These are phyloP conservation scores for Amanita pseudoporphyria DNA, from an alignment of 768 basidiomycete genomes.

Conservation along the genomic window DNA sequence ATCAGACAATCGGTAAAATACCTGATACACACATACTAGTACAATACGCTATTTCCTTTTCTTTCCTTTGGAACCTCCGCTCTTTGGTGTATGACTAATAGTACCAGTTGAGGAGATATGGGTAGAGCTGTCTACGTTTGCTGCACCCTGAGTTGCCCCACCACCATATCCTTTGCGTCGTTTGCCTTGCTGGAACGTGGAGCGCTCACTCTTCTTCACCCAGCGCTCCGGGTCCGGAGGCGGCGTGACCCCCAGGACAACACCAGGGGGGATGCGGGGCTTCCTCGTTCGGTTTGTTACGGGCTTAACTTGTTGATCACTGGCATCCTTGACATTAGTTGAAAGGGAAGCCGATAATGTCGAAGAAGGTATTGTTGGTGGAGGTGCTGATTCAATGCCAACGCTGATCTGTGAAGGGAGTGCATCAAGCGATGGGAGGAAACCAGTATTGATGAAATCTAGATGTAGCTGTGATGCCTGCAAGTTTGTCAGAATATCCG, in stretches of 20 bases:
- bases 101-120: constrained; percentile 16
- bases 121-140: constrained; percentile 28
- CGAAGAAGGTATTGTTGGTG: constrained; percentile 36
- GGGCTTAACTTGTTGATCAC: constrained; percentile 23
- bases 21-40: not conserved
- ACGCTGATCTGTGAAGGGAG: constrained; percentile 42
- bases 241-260: constrained; percentile 70
- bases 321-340: constrained; percentile 18
- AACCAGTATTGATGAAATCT: constrained; percentile 72
- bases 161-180: constrained; percentile 42
- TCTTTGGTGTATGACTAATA: constrained; percentile 24
- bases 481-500: constrained; percentile 81
- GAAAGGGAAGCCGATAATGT: constrained; percentile 22
- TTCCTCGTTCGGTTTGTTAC: constrained; percentile 42
- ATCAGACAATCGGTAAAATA: not conserved
- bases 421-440: constrained; percentile 51
- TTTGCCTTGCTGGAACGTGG: constrained; percentile 43
- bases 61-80: constrained; percentile 48
- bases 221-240: constrained; percentile 81
- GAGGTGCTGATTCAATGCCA: constrained; percentile 51
- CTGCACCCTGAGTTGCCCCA: constrained; percentile 64
- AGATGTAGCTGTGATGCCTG: constrained; percentile 73
- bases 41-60: constrained; percentile 46
- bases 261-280: constrained; percentile 66
- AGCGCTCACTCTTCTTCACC: constrained; percentile 80